A percentile compares a stretch with the other conserved stretches of the same genome.
Evolutionary conservation across 352 stramenopile genomes (phyloP).

Genomic region (Phytopythium boreale): DNA sequence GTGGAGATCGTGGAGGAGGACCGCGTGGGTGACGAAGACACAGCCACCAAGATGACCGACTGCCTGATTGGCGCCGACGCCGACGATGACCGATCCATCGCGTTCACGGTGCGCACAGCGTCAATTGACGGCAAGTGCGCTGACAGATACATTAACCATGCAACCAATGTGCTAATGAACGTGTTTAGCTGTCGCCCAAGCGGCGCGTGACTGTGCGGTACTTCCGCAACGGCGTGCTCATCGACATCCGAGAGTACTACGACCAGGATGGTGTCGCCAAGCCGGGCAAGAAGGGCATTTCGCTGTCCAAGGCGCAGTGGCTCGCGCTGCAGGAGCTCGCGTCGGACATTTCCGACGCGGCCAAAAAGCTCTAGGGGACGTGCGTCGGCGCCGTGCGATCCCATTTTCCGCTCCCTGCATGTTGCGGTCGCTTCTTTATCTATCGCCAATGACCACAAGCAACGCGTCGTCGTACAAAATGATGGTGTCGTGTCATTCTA

Average conservation of each 20-base stretch:
- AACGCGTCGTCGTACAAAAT: background rate
- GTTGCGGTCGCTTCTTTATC: background rate
- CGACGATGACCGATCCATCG: conserved; percentile 39
- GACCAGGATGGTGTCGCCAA: conserved; percentile 48
- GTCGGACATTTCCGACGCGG: conserved; percentile 31
- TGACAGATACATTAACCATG: background rate
- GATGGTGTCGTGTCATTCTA: background rate
- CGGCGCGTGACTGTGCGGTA: conserved; percentile 44
- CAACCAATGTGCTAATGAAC: background rate
- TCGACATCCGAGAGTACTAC: conserved; percentile 79
- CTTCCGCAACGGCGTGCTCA: conserved; percentile 45
- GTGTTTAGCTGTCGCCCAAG: conserved; percentile 46
- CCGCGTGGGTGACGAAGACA: conserved; percentile 22
- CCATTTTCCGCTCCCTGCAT: background rate
- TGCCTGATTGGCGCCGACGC: conserved; percentile 27
- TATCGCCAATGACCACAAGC: background rate
- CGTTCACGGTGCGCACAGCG: conserved; percentile 32
- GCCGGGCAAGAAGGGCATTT: conserved; percentile 79
- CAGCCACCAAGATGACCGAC: conserved; percentile 24
- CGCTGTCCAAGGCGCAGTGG: conserved; percentile 71
- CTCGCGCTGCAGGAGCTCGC: conserved; percentile 28
- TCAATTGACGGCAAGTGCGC: background rate
- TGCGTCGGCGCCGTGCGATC: background rate
- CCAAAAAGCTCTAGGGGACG: conserved; percentile 4
- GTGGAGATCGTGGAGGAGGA: conserved; percentile 48